Conservation (phyloP, 2,329 filamentous ascomycete genomes). For the Colletotrichum sansevieriae region DNA sequence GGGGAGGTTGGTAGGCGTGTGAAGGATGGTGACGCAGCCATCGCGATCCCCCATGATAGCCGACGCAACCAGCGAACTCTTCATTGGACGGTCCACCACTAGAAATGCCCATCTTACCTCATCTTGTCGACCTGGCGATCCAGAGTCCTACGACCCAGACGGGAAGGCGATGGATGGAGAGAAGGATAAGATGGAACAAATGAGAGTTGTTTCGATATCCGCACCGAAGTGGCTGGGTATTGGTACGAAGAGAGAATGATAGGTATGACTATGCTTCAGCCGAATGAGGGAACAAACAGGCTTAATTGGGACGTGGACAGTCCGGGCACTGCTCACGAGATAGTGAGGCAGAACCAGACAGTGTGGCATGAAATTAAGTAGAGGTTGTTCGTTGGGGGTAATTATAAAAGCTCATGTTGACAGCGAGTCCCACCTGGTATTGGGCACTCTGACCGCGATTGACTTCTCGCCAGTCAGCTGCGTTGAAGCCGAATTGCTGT, state of each 20-base stretch:
- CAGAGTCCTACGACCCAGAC: constrained; percentile 4
- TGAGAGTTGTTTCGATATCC: background rate
- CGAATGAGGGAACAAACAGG: background rate
- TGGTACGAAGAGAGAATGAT: constrained; percentile 3
- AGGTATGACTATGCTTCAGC: background rate
- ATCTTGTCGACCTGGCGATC: constrained; percentile 22
- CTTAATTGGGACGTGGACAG: background rate
- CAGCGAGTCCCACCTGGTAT: no score
- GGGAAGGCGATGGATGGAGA: constrained; percentile 16
- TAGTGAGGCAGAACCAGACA: background rate
- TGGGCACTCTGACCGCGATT: no score
- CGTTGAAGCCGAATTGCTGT: no score
- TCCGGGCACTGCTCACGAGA: background rate
- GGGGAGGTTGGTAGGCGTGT: constrained; percentile 41
- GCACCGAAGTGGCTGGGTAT: background rate
- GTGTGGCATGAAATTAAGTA: background rate
- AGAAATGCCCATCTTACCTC: constrained; percentile 32
- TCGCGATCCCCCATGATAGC: constrained; percentile 38
- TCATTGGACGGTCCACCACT: constrained; percentile 20
- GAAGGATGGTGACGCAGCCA: constrained; percentile 39
- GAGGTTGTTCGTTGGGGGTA: background rate
- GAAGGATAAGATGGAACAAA: background rate
- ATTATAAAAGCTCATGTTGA: no score
- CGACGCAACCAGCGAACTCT: constrained; percentile 14
- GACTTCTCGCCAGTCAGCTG: no score